Percentiles rank a stretch among this genome's conserved stretches.
Evolutionary conservation across 2,329 filamentous ascomycete genomes (phyloP).

Genomic region (Trichoderma asperellum): DNA sequence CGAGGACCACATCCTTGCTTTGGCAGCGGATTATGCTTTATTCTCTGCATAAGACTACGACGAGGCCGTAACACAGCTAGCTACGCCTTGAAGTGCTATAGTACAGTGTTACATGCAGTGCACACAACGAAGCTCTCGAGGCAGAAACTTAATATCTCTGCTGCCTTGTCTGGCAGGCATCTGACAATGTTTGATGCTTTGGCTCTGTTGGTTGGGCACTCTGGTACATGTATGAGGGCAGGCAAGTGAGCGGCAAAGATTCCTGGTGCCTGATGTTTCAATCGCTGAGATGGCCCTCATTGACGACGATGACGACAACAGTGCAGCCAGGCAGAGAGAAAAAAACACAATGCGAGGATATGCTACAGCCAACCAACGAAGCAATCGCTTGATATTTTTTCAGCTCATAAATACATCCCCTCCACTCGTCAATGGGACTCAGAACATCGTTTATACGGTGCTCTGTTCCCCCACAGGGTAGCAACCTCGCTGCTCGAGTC

Average conservation of each 20-base stretch:
- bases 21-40: background rate
- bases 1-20: background rate
- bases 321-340: conserved; percentile 3
- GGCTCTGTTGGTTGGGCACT: background rate
- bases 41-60: background rate
- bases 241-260: background rate
- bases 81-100: background rate
- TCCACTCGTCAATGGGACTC: background rate
- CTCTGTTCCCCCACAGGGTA: background rate
- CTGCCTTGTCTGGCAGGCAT: background rate
- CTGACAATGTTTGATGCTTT: background rate
- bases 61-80: background rate
- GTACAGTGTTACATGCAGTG: background rate
- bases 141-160: background rate
- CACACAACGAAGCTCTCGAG: background rate
- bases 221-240: background rate
- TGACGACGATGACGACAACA: background rate
- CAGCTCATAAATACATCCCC: background rate
- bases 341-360: background rate
- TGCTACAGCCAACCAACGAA: background rate
- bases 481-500: background rate
- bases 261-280: conserved; percentile 16
- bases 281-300: background rate
- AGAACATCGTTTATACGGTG: background rate
- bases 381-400: too few relatives aligned